Base-by-base conservation (phyloP, 163 green algal species). In the Chloromonas sp. region DNA sequence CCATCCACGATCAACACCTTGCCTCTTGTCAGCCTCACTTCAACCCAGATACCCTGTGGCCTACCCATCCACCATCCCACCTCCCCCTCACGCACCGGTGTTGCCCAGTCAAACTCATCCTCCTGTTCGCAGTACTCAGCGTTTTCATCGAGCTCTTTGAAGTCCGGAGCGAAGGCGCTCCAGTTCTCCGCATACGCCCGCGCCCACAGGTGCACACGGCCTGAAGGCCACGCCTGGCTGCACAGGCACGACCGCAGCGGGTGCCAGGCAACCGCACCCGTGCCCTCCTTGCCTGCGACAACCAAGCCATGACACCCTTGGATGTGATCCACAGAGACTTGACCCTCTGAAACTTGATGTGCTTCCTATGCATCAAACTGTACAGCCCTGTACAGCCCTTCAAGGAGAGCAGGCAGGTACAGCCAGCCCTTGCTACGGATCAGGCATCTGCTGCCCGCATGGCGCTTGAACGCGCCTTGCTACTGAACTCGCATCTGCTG, bases 121-220 rank as follows among this genome's bases (percentile, higher is more conserved):
- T 98, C 95, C 13, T 84, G 84, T 87, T 98, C 95, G 60, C 95
- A 87, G 62, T 97, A 97, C 89, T 98, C 94, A 78, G 90, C 85
- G 87, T 96, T 97, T 58, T 95, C 90, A 15, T 94, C 87, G 36
- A 98, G 92, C 88, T 97, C 94, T 86, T 92, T 83, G 85, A 98
- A 98, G 82, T 96, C 95, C 1, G 95, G 95, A 0, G 95, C 95
- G 87, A 98, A 98, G 15, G 91, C 92, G 78, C 87, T 95, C 95
- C 95, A 98, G 80, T 96, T 95, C 85, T 98, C 94, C 0, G 87
- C 85, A 79, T 94, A 89, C 1, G 94, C 87, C 61, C 92, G 92
- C 0, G 87, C 85, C 88, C 90, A 93, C 3, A 92, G 82, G 81
- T 87, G 89, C 14, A 95, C 88, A 58, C 86, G 83, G 59, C 80